A percentile compares a stretch with the other conserved stretches of the same genome.
Evolutionary conservation across 805 yeast species (phyloP).

Genomic region (Yarrowia sp.): DNA sequence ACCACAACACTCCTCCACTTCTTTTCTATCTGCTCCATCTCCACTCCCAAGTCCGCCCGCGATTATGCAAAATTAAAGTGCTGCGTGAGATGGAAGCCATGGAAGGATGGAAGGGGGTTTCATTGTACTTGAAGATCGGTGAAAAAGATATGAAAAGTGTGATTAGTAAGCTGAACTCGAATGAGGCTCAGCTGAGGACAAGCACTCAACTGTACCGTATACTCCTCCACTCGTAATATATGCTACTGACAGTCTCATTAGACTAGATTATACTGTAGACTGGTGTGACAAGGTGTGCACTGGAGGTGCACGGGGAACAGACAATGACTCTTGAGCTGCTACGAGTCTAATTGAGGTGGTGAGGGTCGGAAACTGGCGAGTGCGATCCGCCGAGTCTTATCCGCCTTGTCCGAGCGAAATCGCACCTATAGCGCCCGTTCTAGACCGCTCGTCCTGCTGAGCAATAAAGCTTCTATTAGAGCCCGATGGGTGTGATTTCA

Average conservation of each 20-base stretch:
- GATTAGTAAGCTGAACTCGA: background rate
- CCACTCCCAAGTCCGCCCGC: conserved; percentile 21
- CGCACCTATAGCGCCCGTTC: background rate
- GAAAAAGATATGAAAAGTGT: background rate
- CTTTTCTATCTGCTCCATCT: no score
- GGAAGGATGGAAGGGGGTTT: conserved; percentile 5
- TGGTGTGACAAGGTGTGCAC: conserved; percentile 26
- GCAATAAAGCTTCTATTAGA: conserved; percentile 30
- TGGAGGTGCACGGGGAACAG: conserved; percentile 13
- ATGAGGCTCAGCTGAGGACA: no score
- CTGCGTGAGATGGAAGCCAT: conserved; percentile 27
- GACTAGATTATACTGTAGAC: conserved; percentile 13
- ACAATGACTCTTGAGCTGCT: conserved; percentile 2
- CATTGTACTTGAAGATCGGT: no score
- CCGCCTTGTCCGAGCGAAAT: no score
- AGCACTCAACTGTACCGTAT: no score
- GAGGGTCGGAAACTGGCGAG: no score
- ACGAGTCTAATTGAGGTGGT: background rate
- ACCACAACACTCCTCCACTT: no score
- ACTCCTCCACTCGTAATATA: background rate
- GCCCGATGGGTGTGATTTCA: conserved; percentile 17
- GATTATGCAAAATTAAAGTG: conserved; percentile 34
- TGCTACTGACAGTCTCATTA: background rate
- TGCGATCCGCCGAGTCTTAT: no score
- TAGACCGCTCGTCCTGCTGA: background rate